Evolutionary conservation across 2,329 filamentous ascomycete species (phyloP).

Genomic region (Fusarium sp.): DNA sequence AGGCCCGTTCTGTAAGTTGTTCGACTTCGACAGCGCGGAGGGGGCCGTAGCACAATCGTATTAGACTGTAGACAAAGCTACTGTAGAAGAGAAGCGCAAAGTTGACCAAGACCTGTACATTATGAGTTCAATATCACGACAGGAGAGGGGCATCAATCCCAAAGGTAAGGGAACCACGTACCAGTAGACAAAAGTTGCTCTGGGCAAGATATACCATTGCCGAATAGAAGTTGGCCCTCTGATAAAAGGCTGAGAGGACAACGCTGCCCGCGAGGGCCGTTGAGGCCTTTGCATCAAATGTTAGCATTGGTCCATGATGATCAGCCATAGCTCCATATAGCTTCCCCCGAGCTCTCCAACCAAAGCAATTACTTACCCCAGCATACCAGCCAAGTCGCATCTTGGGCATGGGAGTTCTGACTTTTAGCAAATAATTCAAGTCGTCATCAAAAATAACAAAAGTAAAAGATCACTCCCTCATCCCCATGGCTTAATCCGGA

Average conservation of each 20-base stretch:
- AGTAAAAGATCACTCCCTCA: conserved; percentile 35
- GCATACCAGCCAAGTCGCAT: conserved; percentile 72
- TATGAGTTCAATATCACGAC: conserved; percentile 15
- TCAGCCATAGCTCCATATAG: conserved; percentile 40
- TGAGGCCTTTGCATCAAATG: conserved; percentile 69
- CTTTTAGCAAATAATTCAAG: conserved; percentile 16
- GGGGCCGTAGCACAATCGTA: conserved; percentile 88
- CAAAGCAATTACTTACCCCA: conserved; percentile 60
- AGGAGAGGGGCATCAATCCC: not conserved
- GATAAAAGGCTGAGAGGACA: conserved; percentile 89
- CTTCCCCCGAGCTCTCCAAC: conserved; percentile 37
- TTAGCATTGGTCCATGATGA: conserved; percentile 36
- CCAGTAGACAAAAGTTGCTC: conserved; percentile 94
- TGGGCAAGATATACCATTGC: conserved; percentile 96
- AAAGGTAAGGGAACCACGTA: conserved; percentile 55
- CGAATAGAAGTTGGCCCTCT: conserved; percentile 98
- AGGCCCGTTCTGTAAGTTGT: conserved; percentile 95
- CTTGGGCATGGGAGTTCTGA: conserved; percentile 50
- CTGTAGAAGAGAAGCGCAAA: conserved; percentile 84
- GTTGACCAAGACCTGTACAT: conserved; percentile 83
- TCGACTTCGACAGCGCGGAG: conserved; percentile 95
- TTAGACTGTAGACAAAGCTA: conserved; percentile 85
- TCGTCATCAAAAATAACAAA: conserved; percentile 18
- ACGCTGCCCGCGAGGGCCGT: conserved; percentile 85
- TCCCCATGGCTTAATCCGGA: conserved; percentile 39